A percentile compares a stretch with the other conserved stretches of the same genome.
These are phyloP conservation scores for Pseudoneurospora amorphoporcata DNA, from an alignment of 495 filamentous ascomycete genomes.

Conservation along the genomic window DNA sequence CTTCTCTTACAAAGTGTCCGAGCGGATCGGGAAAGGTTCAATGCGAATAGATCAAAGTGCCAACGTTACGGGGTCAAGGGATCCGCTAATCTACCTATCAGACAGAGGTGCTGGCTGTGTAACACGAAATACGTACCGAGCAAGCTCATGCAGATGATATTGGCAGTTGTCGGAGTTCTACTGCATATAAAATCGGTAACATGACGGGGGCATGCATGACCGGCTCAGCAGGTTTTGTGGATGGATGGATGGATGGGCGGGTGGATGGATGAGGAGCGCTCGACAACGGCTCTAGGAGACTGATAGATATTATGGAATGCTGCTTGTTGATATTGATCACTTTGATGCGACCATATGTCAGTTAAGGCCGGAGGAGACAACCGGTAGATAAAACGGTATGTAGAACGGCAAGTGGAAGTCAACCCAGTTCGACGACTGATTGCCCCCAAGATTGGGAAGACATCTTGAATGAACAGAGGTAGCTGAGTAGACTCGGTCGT, in stretches of 20 bases:
- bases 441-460: background rate
- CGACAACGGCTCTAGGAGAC: background rate
- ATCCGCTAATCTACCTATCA: background rate
- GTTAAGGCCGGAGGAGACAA: background rate
- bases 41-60: background rate
- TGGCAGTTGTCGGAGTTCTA: background rate
- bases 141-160: background rate
- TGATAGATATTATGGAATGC: background rate
- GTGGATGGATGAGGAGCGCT: background rate
- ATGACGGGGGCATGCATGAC: background rate
- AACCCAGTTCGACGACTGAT: background rate
- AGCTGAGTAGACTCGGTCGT: background rate
- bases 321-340: background rate
- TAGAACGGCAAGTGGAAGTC: background rate
- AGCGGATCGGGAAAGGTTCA: background rate
- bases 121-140: background rate
- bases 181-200: background rate
- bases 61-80: background rate
- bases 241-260: background rate
- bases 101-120: background rate
- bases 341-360: background rate
- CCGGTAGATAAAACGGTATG: background rate
- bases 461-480: background rate
- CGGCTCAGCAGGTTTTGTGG: background rate
- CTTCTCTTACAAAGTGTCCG: background rate